These are phyloP conservation scores for Plasmodium ovale DNA, from an alignment of 169 alveolate genomes.

Conservation along the genomic window DNA sequence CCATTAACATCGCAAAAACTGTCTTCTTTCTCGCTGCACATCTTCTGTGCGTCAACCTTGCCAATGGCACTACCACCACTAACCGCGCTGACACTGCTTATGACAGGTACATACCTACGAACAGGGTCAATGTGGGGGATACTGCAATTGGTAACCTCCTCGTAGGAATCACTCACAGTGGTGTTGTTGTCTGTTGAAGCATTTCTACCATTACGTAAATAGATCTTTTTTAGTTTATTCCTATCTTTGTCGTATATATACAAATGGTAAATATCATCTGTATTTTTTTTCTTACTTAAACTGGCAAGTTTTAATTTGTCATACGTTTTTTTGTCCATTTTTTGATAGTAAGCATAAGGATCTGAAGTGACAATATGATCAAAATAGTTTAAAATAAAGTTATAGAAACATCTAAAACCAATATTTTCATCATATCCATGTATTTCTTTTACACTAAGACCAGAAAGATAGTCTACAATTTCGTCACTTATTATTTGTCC, in stretches of 20 bases:
- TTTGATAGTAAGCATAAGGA: constrained; percentile 32
- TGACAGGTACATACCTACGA: neutral
- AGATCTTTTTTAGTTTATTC: constrained; percentile 25
- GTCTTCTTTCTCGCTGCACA: neutral
- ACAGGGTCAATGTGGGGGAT: neutral
- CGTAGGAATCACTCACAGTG: neutral
- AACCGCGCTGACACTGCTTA: neutral
- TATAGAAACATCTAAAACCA: constrained; percentile 72
- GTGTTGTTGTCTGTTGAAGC: constrained; percentile 1
- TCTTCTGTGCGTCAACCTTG: neutral
- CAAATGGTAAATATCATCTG: constrained; percentile 2
- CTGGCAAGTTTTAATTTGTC: constrained; percentile 12
- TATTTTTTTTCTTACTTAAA: constrained; percentile 33
- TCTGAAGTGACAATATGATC: constrained; percentile 10
- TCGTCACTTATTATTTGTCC: constrained; percentile 79
- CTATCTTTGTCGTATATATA: constrained; percentile 52
- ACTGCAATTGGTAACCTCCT: neutral
- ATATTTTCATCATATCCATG: constrained; percentile 79
- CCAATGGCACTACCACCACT: neutral
- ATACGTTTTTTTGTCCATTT: constrained; percentile 32
- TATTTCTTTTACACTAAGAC: constrained; percentile 79
- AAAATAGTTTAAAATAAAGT: constrained; percentile 61
- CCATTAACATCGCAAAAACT: neutral
- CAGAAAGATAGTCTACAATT: constrained; percentile 75
- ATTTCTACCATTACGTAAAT: constrained; percentile 26